phyloP scores from a whole-genome alignment of 768 basidiomycete genomes.

The Podaxis mareebaensis region DNA sequence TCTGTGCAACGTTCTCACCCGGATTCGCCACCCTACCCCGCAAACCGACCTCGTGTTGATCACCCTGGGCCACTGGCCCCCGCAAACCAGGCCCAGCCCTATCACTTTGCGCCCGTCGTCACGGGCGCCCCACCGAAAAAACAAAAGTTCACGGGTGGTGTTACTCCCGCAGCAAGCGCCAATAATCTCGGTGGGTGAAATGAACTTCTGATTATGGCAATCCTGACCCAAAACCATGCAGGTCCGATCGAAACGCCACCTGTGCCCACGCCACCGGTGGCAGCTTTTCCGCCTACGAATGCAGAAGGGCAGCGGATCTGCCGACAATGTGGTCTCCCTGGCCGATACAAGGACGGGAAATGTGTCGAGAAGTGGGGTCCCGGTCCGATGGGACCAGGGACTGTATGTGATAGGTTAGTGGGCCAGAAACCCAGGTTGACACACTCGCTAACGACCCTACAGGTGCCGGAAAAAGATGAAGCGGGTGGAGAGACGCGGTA shows the following conservation, averaged over 20 bases:
- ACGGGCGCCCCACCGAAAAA: conserved; percentile 75
- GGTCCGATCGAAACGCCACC: conserved; percentile 22
- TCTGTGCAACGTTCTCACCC: conserved; percentile 17
- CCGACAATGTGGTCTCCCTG: conserved; percentile 70
- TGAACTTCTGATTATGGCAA: not conserved
- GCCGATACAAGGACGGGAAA: conserved; percentile 81
- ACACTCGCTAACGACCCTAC: not conserved
- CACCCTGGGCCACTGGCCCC: conserved; percentile 21
- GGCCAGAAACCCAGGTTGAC: not conserved
- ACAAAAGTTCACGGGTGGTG: conserved; percentile 43
- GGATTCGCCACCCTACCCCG: conserved; percentile 15
- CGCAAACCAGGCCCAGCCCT: conserved; percentile 35
- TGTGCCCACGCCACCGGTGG: conserved; percentile 23
- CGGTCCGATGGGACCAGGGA: conserved; percentile 80
- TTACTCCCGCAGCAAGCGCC: conserved; percentile 17
- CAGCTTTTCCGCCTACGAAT: conserved; percentile 49
- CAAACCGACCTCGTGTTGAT: conserved; percentile 19
- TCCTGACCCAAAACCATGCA: not conserved
- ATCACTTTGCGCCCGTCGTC: conserved; percentile 71
- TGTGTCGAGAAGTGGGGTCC: conserved; percentile 91
- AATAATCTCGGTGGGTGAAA: conserved; percentile 8
- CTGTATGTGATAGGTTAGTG: conserved; percentile 74
- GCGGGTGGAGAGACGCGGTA: conserved; percentile 73
- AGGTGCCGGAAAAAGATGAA: conserved; percentile 88
- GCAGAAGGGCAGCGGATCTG: conserved; percentile 73